These are phyloP conservation scores for Firmiana major DNA, from an alignment of 345 rosid species.

Conservation along the genomic window DNA sequence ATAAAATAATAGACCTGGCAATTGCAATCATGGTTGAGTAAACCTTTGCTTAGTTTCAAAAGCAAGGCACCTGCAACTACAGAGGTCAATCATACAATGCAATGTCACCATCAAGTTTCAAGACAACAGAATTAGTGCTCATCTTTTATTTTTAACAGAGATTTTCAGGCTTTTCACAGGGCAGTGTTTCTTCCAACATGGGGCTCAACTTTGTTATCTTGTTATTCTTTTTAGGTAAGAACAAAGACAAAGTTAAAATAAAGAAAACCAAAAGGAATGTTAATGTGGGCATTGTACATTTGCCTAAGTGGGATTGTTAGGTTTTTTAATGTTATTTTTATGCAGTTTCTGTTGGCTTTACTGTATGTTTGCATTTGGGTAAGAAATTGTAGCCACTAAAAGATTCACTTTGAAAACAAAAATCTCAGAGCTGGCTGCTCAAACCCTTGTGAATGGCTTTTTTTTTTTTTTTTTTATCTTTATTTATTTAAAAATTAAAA, in stretches of 20 bases:
- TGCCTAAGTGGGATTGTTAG: neutral
- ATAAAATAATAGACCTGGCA: neutral
- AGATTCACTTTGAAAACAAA: neutral
- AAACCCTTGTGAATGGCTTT: neutral
- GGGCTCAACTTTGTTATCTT: neutral
- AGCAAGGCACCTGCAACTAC: neutral
- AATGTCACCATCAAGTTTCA: neutral
- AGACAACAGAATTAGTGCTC: constrained; percentile 4
- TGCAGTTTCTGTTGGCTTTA: neutral
- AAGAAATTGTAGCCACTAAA: neutral
- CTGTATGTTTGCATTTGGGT: neutral
- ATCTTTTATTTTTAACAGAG: neutral
- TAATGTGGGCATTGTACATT: too few species aligned
- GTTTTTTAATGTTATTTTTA: neutral
- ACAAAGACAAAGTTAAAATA: neutral
- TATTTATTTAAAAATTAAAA: too few species aligned
- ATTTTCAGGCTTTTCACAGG: neutral
- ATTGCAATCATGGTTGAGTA: neutral
- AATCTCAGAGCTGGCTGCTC: neutral
- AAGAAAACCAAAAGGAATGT: neutral
- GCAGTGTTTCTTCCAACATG: neutral
- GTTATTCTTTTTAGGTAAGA: neutral
- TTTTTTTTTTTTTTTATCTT: too few species aligned
- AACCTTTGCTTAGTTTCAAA: neutral
- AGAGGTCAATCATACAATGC: neutral